Evolutionary conservation across 2,329 filamentous ascomycete genomes (phyloP).

Genomic region (Ustilaginoidea virens): DNA sequence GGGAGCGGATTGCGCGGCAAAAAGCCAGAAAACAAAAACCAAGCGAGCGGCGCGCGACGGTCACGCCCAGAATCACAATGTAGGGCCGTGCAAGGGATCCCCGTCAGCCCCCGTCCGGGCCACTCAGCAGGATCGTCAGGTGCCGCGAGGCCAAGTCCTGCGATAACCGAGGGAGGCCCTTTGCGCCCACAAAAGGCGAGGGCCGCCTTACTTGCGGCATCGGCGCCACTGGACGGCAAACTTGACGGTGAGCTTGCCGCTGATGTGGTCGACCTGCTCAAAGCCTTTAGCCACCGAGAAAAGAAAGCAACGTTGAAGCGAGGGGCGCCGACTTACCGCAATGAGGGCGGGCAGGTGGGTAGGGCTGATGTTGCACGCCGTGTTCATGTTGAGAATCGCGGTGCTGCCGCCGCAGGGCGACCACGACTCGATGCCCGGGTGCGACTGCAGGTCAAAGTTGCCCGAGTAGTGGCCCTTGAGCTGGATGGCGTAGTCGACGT

Average conservation of each 20-base stretch:
- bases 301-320: not conserved
- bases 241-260: slow-evolving; percentile 12
- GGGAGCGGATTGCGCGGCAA: too few species aligned
- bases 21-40: too few species aligned
- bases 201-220: too few species aligned
- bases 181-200: too few species aligned
- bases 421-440: slow-evolving; percentile 9
- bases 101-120: too few species aligned
- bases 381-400: slow-evolving; percentile 15
- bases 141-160: too few species aligned
- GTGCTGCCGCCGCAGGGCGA: slow-evolving; percentile 13
- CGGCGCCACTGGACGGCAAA: slow-evolving; percentile 10
- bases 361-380: slow-evolving; percentile 11
- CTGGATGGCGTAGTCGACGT: slow-evolving; percentile 8
- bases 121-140: too few species aligned
- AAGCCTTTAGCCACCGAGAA: too few species aligned
- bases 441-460: slow-evolving; percentile 9
- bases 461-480: slow-evolving; percentile 10
- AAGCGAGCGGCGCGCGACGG: too few species aligned
- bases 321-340: slow-evolving; percentile 8
- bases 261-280: slow-evolving; percentile 12
- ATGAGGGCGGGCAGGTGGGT: slow-evolving; percentile 10
- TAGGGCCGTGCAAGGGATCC: too few species aligned
- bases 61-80: too few species aligned
- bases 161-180: too few species aligned